Conservation (phyloP, 108 stramenopile genomes). For the Stephanodiscus triporus region DNA sequence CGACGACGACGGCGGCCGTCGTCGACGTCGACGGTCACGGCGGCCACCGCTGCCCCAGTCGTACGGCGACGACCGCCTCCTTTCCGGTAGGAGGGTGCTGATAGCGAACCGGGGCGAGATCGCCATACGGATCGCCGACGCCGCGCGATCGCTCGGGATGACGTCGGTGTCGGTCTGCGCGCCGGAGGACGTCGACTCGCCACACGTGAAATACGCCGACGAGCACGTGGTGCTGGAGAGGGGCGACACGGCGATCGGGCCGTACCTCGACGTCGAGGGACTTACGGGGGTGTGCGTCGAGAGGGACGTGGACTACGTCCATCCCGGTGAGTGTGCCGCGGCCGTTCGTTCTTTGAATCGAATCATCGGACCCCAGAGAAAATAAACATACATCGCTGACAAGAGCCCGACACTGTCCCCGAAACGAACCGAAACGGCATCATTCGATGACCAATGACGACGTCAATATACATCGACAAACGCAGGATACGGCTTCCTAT, state of each 20-base stretch:
- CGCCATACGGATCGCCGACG: constrained; percentile 88
- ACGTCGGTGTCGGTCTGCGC: constrained; percentile 88
- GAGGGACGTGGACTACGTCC: constrained; percentile 70
- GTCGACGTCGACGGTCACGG: neutral
- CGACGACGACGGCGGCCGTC: neutral
- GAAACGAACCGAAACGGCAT: no score
- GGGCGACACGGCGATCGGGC: constrained; percentile 57
- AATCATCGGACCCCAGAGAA: no score
- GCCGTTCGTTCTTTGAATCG: no score
- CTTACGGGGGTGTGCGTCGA: constrained; percentile 59
- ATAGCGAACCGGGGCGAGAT: constrained; percentile 98
- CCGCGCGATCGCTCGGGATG: constrained; percentile 71
- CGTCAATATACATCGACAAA: no score
- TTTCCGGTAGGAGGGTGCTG: constrained; percentile 68
- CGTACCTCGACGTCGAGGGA: constrained; percentile 53
- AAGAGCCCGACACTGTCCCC: no score
- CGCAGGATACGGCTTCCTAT: constrained; percentile 84
- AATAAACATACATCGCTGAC: no score
- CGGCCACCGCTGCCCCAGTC: constrained; percentile 29
- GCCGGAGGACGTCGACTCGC: constrained; percentile 75
- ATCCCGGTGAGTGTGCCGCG: constrained; percentile 52
- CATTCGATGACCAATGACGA: no score
- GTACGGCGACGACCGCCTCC: constrained; percentile 34
- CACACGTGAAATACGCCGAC: constrained; percentile 74
- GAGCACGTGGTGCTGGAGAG: constrained; percentile 54